Evolutionary conservation across 2,329 filamentous ascomycete genomes (phyloP).

Genomic region (Harringtonia lauricola): DNA sequence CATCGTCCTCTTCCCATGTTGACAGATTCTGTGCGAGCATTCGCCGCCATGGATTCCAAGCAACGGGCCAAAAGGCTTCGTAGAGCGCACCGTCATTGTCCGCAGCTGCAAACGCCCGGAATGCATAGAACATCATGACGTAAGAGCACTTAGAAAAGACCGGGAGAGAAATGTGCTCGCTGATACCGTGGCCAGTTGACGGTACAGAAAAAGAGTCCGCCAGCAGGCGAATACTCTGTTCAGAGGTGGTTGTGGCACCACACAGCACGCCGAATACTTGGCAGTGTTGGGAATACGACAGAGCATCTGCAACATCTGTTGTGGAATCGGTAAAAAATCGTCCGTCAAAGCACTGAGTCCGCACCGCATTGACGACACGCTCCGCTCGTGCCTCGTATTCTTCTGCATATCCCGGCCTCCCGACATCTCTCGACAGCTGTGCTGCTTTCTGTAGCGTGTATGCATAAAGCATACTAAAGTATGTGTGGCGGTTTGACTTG

Average conservation of each 20-base stretch:
- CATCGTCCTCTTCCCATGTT: slow-evolving; percentile 31
- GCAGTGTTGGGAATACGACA: slow-evolving; percentile 22
- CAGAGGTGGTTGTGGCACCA: slow-evolving; percentile 15
- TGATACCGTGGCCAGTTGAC: background rate
- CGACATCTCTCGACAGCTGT: slow-evolving; percentile 18
- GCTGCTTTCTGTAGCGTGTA: slow-evolving; percentile 23
- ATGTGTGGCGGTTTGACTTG: slow-evolving; percentile 25
- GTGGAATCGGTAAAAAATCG: slow-evolving; percentile 18
- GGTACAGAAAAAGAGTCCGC: slow-evolving; percentile 13
- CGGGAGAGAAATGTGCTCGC: slow-evolving; percentile 1
- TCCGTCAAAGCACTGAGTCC: slow-evolving; percentile 21
- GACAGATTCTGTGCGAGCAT: slow-evolving; percentile 26
- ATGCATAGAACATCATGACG: slow-evolving; percentile 28
- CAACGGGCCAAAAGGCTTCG: slow-evolving; percentile 18
- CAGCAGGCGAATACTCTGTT: slow-evolving; percentile 15
- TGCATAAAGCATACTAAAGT: slow-evolving; percentile 27
- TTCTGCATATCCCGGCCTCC: slow-evolving; percentile 18
- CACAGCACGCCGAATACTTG: slow-evolving; percentile 24
- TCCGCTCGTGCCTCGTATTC: slow-evolving; percentile 19
- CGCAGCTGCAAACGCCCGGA: slow-evolving; percentile 23
- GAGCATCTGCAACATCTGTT: slow-evolving; percentile 15
- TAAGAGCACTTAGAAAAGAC: slow-evolving; percentile 23
- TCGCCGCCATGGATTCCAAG: slow-evolving; percentile 24
- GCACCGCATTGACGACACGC: slow-evolving; percentile 15
- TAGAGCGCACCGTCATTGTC: slow-evolving; percentile 17